These are phyloP conservation scores for Solanum hybrid DNA, from an alignment of 305 asterid genomes.

Conservation along the genomic window DNA sequence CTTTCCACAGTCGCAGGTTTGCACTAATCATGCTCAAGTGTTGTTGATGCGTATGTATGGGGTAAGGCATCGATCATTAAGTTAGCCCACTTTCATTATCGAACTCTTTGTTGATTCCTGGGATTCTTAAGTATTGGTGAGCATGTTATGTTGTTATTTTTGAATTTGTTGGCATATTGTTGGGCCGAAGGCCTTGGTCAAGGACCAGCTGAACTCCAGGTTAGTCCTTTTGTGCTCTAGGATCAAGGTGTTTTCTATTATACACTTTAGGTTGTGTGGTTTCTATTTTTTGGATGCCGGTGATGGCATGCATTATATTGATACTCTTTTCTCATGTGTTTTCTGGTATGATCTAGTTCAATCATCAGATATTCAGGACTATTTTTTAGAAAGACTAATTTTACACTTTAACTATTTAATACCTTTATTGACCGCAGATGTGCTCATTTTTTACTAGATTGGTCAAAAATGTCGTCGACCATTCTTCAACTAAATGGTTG, in stretches of 20 bases:
- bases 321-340: background rate
- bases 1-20: too few species aligned
- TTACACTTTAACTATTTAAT: background rate
- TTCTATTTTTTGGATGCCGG: background rate
- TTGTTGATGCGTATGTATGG: too few species aligned
- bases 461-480: background rate
- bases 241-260: background rate
- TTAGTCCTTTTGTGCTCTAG: background rate
- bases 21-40: too few species aligned
- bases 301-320: background rate
- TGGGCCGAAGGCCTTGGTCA: background rate
- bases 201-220: background rate
- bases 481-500: background rate
- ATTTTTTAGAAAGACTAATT: background rate
- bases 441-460: background rate
- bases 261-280: too few species aligned
- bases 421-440: too few species aligned
- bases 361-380: background rate
- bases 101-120: too few species aligned
- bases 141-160: too few species aligned
- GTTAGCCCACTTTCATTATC: too few species aligned
- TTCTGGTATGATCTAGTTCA: background rate
- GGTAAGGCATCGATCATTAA: too few species aligned
- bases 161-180: background rate
- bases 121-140: too few species aligned